These are phyloP conservation scores for Uronychia binucleata DNA, from an alignment of 73 alveolate species.

Conservation along the genomic window DNA sequence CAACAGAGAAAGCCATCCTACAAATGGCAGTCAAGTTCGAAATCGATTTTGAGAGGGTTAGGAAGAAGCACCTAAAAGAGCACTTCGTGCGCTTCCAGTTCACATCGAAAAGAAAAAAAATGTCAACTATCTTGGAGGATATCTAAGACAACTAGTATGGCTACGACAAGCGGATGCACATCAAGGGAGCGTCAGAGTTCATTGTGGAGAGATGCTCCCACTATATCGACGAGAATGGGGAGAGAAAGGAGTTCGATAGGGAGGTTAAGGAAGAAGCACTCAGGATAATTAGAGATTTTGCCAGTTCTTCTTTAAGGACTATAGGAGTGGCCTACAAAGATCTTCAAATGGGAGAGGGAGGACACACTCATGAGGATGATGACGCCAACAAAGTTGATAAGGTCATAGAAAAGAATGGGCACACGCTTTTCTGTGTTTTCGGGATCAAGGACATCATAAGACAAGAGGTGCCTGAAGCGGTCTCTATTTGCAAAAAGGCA, in stretches of 20 bases:
- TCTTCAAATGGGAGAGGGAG: conserved; percentile 37
- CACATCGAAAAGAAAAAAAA: conserved; percentile 70
- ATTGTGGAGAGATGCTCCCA: conserved; percentile 53
- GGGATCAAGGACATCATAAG: conserved; percentile 79
- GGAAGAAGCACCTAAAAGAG: conserved; percentile 24
- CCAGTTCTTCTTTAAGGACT: conserved; percentile 63
- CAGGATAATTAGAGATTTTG: conserved; percentile 64
- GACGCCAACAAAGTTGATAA: neutral
- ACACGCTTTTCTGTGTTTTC: conserved; percentile 56
- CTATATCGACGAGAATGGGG: conserved; percentile 56
- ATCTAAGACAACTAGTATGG: conserved; percentile 56
- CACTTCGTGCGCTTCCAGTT: conserved; percentile 53
- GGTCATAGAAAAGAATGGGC: conserved; percentile 41
- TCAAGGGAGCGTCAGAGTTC: conserved; percentile 82
- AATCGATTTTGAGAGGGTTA: conserved; percentile 17
- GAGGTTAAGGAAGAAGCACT: neutral
- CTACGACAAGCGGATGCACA: conserved; percentile 42
- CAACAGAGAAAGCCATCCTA: conserved; percentile 74
- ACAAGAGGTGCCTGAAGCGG: conserved; percentile 83
- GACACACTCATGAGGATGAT: neutral
- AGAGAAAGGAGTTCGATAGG: conserved; percentile 14
- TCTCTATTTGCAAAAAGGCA: conserved; percentile 66
- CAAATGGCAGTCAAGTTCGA: conserved; percentile 43
- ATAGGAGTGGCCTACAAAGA: conserved; percentile 63
- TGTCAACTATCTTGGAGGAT: conserved; percentile 60